Evolutionary conservation across 805 yeast species (phyloP), one percentile per base, ranked within the genome.

Genomic region (Zygosaccharomyces gambellarensis): DNA sequence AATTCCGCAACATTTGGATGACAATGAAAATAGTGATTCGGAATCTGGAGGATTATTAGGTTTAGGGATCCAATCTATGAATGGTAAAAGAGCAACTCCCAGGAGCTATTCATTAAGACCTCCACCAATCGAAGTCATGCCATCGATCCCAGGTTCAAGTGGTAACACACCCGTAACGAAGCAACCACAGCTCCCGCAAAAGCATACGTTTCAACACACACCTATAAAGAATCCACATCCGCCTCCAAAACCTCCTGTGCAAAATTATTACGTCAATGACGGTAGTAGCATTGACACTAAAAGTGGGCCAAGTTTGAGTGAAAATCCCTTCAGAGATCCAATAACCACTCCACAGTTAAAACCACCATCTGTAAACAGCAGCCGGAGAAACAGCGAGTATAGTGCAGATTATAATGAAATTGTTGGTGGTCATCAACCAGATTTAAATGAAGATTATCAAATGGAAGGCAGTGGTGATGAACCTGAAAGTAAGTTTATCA

Each of bases 401-500:
- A 43, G 41, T 21, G 40, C 51, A 7, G 53, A 49, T 29, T 43
- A 43, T 39, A 31, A 42, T 27, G 45, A 42, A 29, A 34, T 30
- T 12, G n/a, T 29, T 17, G 36, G 36, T 14, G 38, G 10, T 11
- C 38, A 34, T 21, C 17, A 3, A 9, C 43, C 50, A 12, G 46
- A 50, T 28, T 17, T 34, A 22, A 30, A 30, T 30, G 34, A 34
- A 30, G 41, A 43, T 17, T 38, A 36, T 8, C 36, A 48, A 5
- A 38, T 39, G 27, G 48, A 39, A 8, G 25, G 22, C 17, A 40
- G 47, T 21, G 43, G 47, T 25, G 58, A 64, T 7, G 65, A 64
- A 9, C 63, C 64, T 9, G 75, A 68, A 30, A 66, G 66, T 36
- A 67, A 69, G 47, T 64, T 62, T 36, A 65, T 56, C 8, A 65